These are phyloP conservation scores for Colletotrichum echinochloae DNA, from an alignment of 2,329 filamentous ascomycete species.

Conservation along the genomic window DNA sequence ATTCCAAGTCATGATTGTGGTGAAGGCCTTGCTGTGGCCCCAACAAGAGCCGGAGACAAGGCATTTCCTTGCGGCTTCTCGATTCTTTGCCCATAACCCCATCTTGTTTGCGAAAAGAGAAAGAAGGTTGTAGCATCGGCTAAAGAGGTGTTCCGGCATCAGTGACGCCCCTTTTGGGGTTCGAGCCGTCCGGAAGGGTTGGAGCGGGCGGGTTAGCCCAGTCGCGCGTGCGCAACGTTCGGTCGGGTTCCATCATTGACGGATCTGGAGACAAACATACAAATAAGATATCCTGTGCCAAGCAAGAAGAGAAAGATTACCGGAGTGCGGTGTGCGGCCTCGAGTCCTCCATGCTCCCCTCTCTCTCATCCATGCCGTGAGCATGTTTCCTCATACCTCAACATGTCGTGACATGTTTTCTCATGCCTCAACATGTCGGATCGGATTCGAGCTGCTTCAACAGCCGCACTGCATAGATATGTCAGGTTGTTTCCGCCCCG, in stretches of 20 bases:
- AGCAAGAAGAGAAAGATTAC: conserved; percentile 4
- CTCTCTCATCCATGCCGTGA: background rate
- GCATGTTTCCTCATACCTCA: no score
- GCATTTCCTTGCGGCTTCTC: background rate
- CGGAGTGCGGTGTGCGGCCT: background rate
- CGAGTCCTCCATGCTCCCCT: conserved; percentile 11
- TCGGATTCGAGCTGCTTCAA: conserved; percentile 6
- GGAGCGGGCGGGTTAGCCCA: background rate
- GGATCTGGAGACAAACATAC: background rate
- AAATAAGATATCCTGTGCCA: background rate
- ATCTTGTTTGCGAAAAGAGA: background rate
- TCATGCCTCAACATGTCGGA: conserved; percentile 4
- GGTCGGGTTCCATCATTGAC: background rate
- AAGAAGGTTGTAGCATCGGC: background rate
- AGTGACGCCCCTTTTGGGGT: no score
- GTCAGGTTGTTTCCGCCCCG: background rate
- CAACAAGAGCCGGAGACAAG: background rate
- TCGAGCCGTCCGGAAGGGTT: no score
- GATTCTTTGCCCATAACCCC: background rate
- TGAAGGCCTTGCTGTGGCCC: conserved; percentile 2
- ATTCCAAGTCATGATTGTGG: conserved; percentile 26
- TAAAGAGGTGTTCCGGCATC: background rate
- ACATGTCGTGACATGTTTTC: no score
- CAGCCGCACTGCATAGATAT: background rate
- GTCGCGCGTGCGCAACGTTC: no score